Base-by-base conservation (phyloP, 768 basidiomycete species). In the Phaeolepiota aurea region DNA sequence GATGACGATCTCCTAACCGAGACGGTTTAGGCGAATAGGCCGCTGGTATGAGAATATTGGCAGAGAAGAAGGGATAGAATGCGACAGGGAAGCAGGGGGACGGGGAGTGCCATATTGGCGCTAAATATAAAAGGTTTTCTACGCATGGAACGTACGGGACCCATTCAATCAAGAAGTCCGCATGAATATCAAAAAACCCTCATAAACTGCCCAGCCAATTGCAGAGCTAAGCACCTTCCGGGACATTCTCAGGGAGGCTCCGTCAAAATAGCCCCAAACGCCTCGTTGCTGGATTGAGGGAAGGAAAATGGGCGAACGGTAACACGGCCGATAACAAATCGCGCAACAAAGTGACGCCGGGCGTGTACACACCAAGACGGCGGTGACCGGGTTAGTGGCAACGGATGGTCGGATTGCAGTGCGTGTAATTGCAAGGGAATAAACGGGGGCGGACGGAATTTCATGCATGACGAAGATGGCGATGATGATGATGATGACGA, bases 201-300 rank as follows among this genome's bases (percentile, higher is more conserved):
- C 92, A 47, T 92, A 96, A 0, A 91, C 84, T 2, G 78, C 85
- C 92, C 92, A 96, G 2, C 81, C 89, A 44, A 96, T 87, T 0
- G 81, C 82, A n/a, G 88, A 89, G 50, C 87, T 87, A 11, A 87
- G 60, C 4, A 93, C 79, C 57, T 97, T 97, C 28, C 90, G 75
- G 3, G 82, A 81, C 52, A 93, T 71, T 9, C 92, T 77, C 20
- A 97, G 67, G 2, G 83, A 80, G 13, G 79, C 74, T 2, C 92
- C 92, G 43, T 91, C 90, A 51, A 94, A 88, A 59, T 90, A 91
- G 0, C 92, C 92, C 4, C 50, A 25, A 2, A 81, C 19, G 0
- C 91, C 90, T 12, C 89, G 81, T 72, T 88, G 82, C 88, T 93
- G 47, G 1, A 23, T 49, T 7, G 7, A 16, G 33, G 15, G 15